Percentiles rank a stretch among this genome's conserved stretches.
Evolutionary conservation across 2,329 filamentous ascomycete genomes (phyloP).

Genomic region (Pseudocercospora cruenta): DNA sequence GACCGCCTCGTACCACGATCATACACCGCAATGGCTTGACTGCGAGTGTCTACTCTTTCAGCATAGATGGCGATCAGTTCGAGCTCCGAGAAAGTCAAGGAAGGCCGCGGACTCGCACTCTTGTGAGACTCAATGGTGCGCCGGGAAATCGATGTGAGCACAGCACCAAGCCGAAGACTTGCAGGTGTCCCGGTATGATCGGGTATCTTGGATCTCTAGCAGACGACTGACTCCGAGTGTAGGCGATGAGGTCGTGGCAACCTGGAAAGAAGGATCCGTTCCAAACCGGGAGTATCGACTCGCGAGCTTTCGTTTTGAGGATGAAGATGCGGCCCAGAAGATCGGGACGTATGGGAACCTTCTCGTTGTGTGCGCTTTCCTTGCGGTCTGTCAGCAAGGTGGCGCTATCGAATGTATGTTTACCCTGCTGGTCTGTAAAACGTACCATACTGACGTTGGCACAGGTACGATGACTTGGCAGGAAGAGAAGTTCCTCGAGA

Average conservation of each 20-base stretch:
- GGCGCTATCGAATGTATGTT: conserved; percentile 4
- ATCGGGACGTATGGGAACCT: conserved; percentile 4
- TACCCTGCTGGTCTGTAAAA: too few relatives aligned
- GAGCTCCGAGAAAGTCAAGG: conserved; percentile 7
- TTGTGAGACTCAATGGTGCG: not conserved
- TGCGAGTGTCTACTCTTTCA: not conserved
- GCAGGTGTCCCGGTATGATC: not conserved
- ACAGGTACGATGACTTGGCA: conserved; percentile 8
- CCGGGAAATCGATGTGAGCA: not conserved
- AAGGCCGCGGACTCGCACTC: not conserved
- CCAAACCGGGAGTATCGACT: conserved; percentile 3
- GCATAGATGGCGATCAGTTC: not conserved
- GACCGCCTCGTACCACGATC: not conserved
- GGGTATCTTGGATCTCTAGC: not conserved
- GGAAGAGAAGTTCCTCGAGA: conserved; percentile 6
- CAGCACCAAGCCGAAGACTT: not conserved
- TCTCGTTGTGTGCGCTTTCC: not conserved
- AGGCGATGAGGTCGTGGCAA: not conserved
- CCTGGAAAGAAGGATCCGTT: conserved; percentile 10
- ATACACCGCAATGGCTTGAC: not conserved
- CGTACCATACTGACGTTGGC: not conserved
- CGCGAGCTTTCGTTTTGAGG: conserved; percentile 2
- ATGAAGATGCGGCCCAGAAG: conserved; percentile 3
- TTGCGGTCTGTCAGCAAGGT: conserved; percentile 6
- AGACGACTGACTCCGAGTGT: not conserved